Conservation (phyloP, 1,284 basidiomycete species). For the Puccinia hordei region DNA sequence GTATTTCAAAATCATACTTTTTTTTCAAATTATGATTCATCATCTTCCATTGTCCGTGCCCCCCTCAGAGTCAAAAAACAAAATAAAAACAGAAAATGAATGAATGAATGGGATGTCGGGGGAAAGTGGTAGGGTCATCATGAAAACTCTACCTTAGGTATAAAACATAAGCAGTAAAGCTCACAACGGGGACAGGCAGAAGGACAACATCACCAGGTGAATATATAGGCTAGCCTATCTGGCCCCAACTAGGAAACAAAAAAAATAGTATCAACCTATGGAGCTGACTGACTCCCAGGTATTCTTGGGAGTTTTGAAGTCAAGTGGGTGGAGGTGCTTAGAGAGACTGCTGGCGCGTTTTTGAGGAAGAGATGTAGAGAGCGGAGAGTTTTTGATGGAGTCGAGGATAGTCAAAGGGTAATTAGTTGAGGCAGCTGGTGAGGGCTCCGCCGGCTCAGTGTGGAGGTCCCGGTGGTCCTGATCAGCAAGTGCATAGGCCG, state of each 20-base stretch:
- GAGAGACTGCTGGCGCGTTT: not conserved
- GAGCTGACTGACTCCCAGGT: constrained; percentile 9
- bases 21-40: no score
- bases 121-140: no score
- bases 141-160: no score
- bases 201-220: not conserved
- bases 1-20: no score
- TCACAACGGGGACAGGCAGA: no score
- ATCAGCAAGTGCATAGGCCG: not conserved
- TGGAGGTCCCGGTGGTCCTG: not conserved
- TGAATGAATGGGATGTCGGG: no score
- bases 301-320: constrained; percentile 33
- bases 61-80: no score
- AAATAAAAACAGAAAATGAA: no score
- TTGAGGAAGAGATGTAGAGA: not conserved
- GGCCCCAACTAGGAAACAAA: not conserved
- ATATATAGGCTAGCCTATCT: not conserved
- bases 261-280: constrained; percentile 5
- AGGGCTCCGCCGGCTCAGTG: not conserved
- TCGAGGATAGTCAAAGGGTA: not conserved
- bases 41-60: no score
- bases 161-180: no score
- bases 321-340: not conserved
- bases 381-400: not conserved
- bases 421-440: not conserved